Conservation (phyloP, 257 asterid species). For the Linderniella brevidens region DNA sequence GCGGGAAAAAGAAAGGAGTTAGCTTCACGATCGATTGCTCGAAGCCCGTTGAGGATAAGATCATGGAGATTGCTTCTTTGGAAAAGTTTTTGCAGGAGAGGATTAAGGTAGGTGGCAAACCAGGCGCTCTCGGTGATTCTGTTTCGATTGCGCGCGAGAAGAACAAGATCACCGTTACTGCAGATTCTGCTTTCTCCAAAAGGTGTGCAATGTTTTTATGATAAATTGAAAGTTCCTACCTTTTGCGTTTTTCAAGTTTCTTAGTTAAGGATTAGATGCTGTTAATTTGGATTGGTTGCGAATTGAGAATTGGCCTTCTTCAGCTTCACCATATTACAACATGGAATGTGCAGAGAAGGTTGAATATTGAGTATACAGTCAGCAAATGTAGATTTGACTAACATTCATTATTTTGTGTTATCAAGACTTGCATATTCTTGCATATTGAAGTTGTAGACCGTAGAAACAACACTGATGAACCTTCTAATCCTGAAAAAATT, state of each 20-base stretch:
- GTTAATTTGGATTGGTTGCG: neutral
- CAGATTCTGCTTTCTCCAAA: conserved; percentile 32
- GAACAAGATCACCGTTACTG: conserved; percentile 38
- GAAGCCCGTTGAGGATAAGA: conserved; percentile 53
- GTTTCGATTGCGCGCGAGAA: conserved; percentile 40
- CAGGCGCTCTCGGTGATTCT: conserved; percentile 52
- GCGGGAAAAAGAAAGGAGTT: conserved; percentile 72
- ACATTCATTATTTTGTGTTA: too few species aligned
- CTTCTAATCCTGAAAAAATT: too few species aligned
- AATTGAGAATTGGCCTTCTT: neutral
- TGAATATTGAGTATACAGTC: too few species aligned
- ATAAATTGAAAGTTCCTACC: neutral
- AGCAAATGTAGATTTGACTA: too few species aligned
- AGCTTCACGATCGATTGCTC: too few species aligned
- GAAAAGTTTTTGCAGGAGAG: conserved; percentile 57
- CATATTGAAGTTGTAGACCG: too few species aligned
- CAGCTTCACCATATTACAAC: too few species aligned
- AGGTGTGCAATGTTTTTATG: conserved; percentile 16
- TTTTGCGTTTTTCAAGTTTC: neutral
- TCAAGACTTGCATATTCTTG: too few species aligned
- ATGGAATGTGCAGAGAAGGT: too few species aligned
- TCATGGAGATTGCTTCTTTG: conserved; percentile 49
- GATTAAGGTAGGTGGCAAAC: conserved; percentile 52
- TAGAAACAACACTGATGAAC: too few species aligned
- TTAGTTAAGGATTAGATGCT: conserved; percentile 4